Evolutionary conservation across 352 stramenopile species (phyloP).

Genomic region (Peronospora tabacina): DNA sequence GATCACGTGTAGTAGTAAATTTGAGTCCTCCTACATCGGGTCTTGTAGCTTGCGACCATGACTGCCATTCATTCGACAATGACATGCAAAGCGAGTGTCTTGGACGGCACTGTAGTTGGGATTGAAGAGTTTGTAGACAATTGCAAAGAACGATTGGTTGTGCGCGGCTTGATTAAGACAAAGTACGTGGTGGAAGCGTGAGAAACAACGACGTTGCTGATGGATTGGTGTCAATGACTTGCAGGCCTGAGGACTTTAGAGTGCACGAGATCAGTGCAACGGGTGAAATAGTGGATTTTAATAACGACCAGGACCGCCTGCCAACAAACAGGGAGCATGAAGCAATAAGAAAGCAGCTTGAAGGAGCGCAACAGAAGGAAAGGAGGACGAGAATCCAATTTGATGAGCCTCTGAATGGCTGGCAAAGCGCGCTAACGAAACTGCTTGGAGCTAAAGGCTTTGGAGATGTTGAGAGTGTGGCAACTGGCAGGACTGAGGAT

Average conservation of each 20-base stretch:
- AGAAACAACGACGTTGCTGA: background rate
- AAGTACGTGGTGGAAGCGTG: constrained; percentile 20
- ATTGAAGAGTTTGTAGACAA: constrained; percentile 40
- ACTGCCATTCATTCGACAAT: background rate
- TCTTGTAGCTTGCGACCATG: background rate
- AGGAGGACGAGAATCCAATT: constrained; percentile 48
- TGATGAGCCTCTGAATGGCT: constrained; percentile 40
- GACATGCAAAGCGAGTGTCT: background rate
- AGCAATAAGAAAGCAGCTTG: constrained; percentile 26
- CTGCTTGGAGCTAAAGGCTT: constrained; percentile 19
- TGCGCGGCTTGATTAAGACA: constrained; percentile 39
- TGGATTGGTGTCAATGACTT: constrained; percentile 1
- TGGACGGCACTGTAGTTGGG: constrained; percentile 30
- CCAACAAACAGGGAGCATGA: constrained; percentile 33
- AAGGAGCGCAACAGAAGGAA: constrained; percentile 23
- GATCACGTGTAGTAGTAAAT: too few relatives aligned
- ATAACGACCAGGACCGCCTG: constrained; percentile 17
- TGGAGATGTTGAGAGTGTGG: constrained; percentile 21
- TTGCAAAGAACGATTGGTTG: constrained; percentile 4
- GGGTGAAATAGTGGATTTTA: constrained; percentile 36
- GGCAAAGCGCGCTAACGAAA: constrained; percentile 34
- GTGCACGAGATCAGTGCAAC: constrained; percentile 55
- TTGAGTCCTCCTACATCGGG: too few relatives aligned
- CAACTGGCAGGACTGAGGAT: constrained; percentile 11
- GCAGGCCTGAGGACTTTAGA: constrained; percentile 51